Base-by-base conservation (phyloP, 2,329 filamentous ascomycete species). In the Pyrenophora tritici-repentis region DNA sequence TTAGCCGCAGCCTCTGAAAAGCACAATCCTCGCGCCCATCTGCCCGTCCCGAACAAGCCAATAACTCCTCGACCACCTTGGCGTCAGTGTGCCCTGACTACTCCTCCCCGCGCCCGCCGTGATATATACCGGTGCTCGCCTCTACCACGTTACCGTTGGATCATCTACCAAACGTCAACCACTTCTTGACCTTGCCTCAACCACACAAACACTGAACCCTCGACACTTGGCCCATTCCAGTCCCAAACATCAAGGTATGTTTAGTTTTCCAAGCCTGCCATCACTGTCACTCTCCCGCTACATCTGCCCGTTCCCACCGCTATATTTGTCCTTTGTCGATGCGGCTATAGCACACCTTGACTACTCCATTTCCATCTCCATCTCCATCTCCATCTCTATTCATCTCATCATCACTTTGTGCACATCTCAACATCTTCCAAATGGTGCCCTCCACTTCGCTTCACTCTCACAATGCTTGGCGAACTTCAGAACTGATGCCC, bases 1-100 rank as follows among this genome's bases (percentile, higher is more conserved):
- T 65, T 70, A 69, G 68, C 68, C 65, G 65, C 68, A 63, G 63
- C 64, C 53, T 63, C 55, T 68, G 63, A 72, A 70, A 69, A 73
- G 61, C 65, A 69, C 61, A 67, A 55, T 57, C 63, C 62, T 70
- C 62, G 66, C 67, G 56, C 66, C 54, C 61, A 58, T 56, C 58
- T 62, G 58, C 62, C 68, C 60, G 55, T 64, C 65, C 65, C 66
- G 64, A 72, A 58, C 59, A 67, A 66, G 62, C 58, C 66, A 65
- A 66, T 65, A 63, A 60, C 62, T 67, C 62, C 62, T 66, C 58
- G 56, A 65, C 64, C 60, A 42, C 59, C 66, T 71, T 70, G 66
- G 68, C 66, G 53, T 58, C 55, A 50, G 52, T 52, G 50, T 59
- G 45, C 58, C 50, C 51, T 55, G 57, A 53, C 58, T 61, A 62